Evolutionary conservation across 306 rosid genomes (phyloP).

Genomic region (Prunus davidiana): DNA sequence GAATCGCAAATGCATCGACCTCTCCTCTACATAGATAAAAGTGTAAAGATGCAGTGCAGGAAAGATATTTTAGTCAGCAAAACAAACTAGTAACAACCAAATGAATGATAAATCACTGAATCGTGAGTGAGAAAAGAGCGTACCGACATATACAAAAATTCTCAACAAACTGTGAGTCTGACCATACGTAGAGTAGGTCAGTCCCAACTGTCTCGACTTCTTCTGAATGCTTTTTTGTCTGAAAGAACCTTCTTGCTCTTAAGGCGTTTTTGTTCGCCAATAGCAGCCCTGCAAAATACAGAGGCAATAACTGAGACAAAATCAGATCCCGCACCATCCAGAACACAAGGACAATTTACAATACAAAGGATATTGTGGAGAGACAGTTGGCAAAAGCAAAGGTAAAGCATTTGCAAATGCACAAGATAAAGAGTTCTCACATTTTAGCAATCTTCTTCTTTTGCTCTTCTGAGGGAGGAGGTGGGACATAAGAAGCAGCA

Average conservation of each 20-base stretch:
- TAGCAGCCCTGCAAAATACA: slow-evolving; percentile 65
- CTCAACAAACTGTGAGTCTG: neutral
- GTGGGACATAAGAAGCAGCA: slow-evolving; percentile 94
- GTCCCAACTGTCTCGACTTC: slow-evolving; percentile 84
- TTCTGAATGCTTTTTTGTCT: slow-evolving; percentile 76
- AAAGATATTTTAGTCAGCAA: neutral
- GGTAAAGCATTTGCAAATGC: slow-evolving; percentile 5
- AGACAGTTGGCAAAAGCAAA: neutral
- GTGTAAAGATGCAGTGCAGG: neutral
- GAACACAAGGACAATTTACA: slow-evolving; percentile 12
- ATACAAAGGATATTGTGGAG: slow-evolving; percentile 2
- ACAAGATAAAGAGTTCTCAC: slow-evolving; percentile 41
- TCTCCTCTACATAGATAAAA: slow-evolving; percentile 3
- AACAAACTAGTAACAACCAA: neutral
- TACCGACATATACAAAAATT: neutral
- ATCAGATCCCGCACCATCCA: slow-evolving; percentile 6
- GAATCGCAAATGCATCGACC: neutral
- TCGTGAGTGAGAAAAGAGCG: neutral
- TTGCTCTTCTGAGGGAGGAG: slow-evolving; percentile 96
- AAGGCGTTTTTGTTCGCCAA: slow-evolving; percentile 88
- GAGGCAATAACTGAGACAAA: slow-evolving; percentile 23
- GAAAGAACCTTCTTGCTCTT: slow-evolving; percentile 85
- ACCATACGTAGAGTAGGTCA: neutral
- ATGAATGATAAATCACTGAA: neutral
- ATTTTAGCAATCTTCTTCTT: slow-evolving; percentile 89